These are phyloP conservation scores for Saccharomycopsis crataegensis DNA, from an alignment of 1,139 yeast genomes.

Conservation along the genomic window DNA sequence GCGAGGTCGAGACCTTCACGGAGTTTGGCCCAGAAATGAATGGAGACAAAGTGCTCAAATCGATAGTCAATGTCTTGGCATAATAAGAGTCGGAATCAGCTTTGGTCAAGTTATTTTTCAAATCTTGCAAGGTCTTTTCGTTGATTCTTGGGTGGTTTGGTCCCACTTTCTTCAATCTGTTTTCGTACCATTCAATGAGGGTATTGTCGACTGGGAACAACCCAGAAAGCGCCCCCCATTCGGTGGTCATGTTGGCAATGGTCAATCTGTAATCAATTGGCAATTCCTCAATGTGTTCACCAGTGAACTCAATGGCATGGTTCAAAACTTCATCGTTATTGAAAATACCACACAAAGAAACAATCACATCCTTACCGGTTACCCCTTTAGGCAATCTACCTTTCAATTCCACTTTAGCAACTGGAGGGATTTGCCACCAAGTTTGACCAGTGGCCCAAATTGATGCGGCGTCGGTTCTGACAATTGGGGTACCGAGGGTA, in stretches of 20 bases:
- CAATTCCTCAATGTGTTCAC: conserved; percentile 69
- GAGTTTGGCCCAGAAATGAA: conserved; percentile 95
- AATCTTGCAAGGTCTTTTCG: conserved; percentile 42
- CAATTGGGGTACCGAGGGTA: conserved; percentile 92
- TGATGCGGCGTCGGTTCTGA: conserved; percentile 96
- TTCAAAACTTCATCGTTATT: conserved; percentile 94
- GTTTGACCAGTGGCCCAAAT: conserved; percentile 99
- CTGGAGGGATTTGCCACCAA: conserved; percentile 99
- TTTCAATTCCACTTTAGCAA: conserved; percentile 82
- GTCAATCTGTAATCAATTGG: conserved; percentile 89
- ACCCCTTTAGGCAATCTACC: conserved; percentile 82
- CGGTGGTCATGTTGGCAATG: conserved; percentile 98
- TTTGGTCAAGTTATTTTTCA: conserved; percentile 35
- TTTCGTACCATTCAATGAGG: conserved; percentile 68
- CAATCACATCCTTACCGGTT: conserved; percentile 94
- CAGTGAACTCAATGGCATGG: conserved; percentile 95
- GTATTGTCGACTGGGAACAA: conserved; percentile 87
- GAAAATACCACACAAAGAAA: conserved; percentile 90
- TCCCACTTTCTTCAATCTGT: conserved; percentile 60
- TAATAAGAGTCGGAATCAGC: conserved; percentile 77
- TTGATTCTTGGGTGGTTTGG: conserved; percentile 80
- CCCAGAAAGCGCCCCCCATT: conserved; percentile 99
- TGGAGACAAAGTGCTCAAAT: conserved; percentile 80
- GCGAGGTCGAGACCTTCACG: conserved; percentile 79
- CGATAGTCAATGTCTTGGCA: conserved; percentile 80